phyloP scores from a whole-genome alignment of 305 asterid species.

The Fraxinus nigra region DNA sequence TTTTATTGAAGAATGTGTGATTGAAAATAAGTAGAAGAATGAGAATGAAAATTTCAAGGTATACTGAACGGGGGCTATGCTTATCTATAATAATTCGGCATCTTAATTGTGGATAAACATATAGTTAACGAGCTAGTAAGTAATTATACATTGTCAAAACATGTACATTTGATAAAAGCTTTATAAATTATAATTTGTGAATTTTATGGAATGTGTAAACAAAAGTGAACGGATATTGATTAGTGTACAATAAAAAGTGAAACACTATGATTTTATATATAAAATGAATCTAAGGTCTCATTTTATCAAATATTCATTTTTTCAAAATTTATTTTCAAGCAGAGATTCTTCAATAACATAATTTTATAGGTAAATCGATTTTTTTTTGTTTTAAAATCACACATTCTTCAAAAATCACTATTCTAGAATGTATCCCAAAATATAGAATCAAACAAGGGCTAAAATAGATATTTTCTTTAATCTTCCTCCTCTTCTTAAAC shows the following conservation, averaged over 20 bases:
- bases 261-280: not conserved
- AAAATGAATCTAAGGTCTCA: not conserved
- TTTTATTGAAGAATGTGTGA: too few species aligned
- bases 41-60: too few species aligned
- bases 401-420: not conserved
- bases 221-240: not conserved
- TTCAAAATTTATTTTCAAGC: too few species aligned
- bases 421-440: not conserved
- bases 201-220: not conserved
- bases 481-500: not conserved
- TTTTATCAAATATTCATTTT: too few species aligned
- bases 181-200: not conserved
- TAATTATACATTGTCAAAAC: too few species aligned
- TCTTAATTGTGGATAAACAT: not conserved
- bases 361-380: not conserved
- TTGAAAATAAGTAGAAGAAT: too few species aligned
- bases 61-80: not conserved
- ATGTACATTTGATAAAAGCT: not conserved
- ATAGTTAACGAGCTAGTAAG: not conserved
- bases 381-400: too few species aligned
- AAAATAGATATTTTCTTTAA: not conserved
- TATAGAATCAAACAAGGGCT: not conserved
- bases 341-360: too few species aligned
- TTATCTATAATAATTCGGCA: too few species aligned
- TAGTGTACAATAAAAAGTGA: not conserved